Base-by-base conservation (phyloP, 2,329 filamentous ascomycete genomes). In the Hypomyces rosellus region DNA sequence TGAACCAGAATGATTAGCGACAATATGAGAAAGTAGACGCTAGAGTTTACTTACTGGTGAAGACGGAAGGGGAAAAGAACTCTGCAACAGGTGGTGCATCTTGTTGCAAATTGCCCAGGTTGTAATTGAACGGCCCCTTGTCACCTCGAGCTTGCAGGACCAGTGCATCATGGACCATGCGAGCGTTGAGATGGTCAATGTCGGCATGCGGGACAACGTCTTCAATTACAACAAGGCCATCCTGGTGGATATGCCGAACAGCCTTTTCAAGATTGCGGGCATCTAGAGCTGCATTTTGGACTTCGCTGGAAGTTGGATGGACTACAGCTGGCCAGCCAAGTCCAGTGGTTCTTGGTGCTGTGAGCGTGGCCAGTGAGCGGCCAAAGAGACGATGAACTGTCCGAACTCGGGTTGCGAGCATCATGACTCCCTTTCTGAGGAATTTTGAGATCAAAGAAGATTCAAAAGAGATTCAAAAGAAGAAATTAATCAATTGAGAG, bases 81-180 rank as follows among this genome's bases (percentile, higher is more conserved):
- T 76, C 63, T 0, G 66, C 63, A 0, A 75, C 72, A 2, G 78
- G 72, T 0, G 77, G 78, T 0, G 81, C 70, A 55, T 83, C 80
- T 59, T 84, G 81, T 54, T 84, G 80, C 34, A 83, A 68, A 54
- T 83, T 85, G 1, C 77, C 78, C 44, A 73, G 73, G 58, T 84
- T 83, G 59, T 84, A 84, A 56, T 84, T 84, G 68, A 76, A 85
- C 0, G 78, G 78, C 0, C 75, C 73, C 14, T 78, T 70, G 16
- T 81, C 72, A 2, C 78, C 78, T 33, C 69, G 65, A 1, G 66
- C 68, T 50, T 78, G 76, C 2, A 85, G 67, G 3, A 63, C 59
- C 2, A 68, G 69, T 1, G 81, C 80, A 60, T 85, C 81, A 42
- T 76, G 34, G 1, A 79, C 70, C 81, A 85, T 85, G 55, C 76